Evolutionary conservation across 208 protist genomes (phyloP).

Genomic region (Blechomonas ayalai): DNA sequence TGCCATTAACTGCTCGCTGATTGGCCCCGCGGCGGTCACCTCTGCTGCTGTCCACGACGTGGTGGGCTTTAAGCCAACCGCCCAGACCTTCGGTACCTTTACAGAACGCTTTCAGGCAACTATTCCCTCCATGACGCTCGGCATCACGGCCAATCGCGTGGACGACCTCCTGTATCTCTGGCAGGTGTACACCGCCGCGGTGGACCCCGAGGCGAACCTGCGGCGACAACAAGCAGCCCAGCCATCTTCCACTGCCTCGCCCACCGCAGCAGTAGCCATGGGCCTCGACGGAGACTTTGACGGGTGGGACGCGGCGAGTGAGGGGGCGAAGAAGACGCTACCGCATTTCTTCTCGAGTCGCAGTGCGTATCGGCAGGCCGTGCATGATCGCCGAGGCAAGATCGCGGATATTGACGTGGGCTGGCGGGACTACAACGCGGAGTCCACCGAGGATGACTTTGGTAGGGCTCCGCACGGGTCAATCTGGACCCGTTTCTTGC

Average conservation of each 20-base stretch:
- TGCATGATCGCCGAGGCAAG: conserved; percentile 5
- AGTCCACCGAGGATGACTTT: conserved; percentile 21
- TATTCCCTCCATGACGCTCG: conserved; percentile 72
- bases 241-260: not conserved
- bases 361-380: not conserved
- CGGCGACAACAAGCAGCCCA: conserved; percentile 8
- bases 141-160: conserved; percentile 56
- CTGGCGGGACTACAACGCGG: conserved; percentile 65
- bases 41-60: conserved; percentile 56
- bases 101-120: conserved; percentile 51
- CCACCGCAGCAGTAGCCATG: not conserved
- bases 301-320: not conserved
- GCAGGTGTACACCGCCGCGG: conserved; percentile 77
- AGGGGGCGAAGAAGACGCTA: too few relatives aligned
- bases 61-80: conserved; percentile 82
- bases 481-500: conserved; percentile 17
- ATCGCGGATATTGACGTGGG: conserved; percentile 62
- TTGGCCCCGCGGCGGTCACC: conserved; percentile 53
- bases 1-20: conserved; percentile 61
- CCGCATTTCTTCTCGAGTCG: too few relatives aligned
- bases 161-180: conserved; percentile 83
- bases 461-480: conserved; percentile 10
- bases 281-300: not conserved
- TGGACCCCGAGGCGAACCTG: conserved; percentile 43
- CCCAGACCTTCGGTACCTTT: conserved; percentile 81